Evolutionary conservation across 108 stramenopile genomes (phyloP).

Genomic region (Pseudonitzschia pungens): DNA sequence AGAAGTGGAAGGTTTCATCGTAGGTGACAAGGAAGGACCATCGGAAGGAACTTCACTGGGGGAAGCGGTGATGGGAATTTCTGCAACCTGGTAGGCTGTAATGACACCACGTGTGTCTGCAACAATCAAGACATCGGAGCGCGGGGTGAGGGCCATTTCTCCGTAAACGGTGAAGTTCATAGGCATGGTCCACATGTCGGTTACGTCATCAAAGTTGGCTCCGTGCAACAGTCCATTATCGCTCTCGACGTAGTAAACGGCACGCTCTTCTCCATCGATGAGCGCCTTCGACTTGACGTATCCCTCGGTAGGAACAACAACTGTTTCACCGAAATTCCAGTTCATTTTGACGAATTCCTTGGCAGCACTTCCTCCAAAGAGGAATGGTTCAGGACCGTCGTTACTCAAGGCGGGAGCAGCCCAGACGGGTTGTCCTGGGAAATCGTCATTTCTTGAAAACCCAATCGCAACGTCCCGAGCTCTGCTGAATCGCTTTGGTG

Average conservation of each 20-base stretch:
- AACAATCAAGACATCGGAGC: slow-evolving; percentile 21
- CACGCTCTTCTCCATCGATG: slow-evolving; percentile 26
- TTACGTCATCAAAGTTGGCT: slow-evolving; percentile 15
- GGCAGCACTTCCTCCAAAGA: slow-evolving; percentile 34
- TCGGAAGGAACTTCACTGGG: slow-evolving; percentile 22
- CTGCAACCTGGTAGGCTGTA: slow-evolving; percentile 22
- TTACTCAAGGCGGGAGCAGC: slow-evolving; percentile 22
- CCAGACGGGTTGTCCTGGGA: slow-evolving; percentile 23
- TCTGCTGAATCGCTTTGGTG: slow-evolving; percentile 34
- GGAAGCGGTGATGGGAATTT: slow-evolving; percentile 17
- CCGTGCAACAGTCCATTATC: slow-evolving; percentile 22
- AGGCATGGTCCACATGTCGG: slow-evolving; percentile 23
- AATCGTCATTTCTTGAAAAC: slow-evolving; percentile 16
- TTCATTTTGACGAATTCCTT: slow-evolving; percentile 27
- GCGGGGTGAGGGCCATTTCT: slow-evolving; percentile 31
- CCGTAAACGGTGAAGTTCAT: slow-evolving; percentile 20
- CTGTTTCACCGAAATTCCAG: slow-evolving; percentile 5
- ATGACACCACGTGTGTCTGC: slow-evolving; percentile 21
- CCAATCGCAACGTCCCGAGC: slow-evolving; percentile 5
- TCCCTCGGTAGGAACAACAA: neutral
- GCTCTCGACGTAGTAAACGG: slow-evolving; percentile 34
- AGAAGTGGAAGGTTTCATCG: slow-evolving; percentile 7
- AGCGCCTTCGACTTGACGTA: slow-evolving; percentile 25
- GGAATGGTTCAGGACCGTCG: slow-evolving; percentile 3
- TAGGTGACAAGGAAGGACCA: slow-evolving; percentile 15